A percentile compares a stretch with the other conserved stretches of the same genome.
These are phyloP conservation scores for Exsudoporus floridanus DNA, from an alignment of 1,284 basidiomycete species.

Conservation along the genomic window DNA sequence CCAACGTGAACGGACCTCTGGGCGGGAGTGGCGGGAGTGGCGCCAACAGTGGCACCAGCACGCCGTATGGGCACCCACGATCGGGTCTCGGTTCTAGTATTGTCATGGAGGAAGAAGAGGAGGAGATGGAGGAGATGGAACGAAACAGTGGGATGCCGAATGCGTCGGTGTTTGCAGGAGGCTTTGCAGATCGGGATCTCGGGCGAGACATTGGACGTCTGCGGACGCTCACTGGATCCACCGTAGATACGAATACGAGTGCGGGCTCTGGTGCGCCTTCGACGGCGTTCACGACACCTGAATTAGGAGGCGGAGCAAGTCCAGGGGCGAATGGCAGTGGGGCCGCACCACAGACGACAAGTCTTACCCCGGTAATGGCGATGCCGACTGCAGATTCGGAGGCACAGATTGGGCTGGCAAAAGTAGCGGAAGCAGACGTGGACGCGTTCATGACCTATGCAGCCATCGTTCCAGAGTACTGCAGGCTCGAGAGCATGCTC, in stretches of 20 bases:
- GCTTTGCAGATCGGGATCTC: constrained; percentile 40
- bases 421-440: constrained; percentile 77
- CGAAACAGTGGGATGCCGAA: constrained; percentile 28
- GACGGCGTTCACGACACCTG: constrained; percentile 65
- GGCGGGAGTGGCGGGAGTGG: constrained; percentile 39
- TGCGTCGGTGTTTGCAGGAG: constrained; percentile 36
- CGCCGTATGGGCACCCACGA: constrained; percentile 53
- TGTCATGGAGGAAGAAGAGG: constrained; percentile 74
- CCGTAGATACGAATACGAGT: constrained; percentile 45
- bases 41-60: constrained; percentile 54
- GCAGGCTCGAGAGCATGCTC: constrained; percentile 70
- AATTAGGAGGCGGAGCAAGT: constrained; percentile 41
- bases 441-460: constrained; percentile 84
- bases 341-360: constrained; percentile 40
- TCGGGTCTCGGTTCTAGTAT: constrained; percentile 60
- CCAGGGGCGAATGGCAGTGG: constrained; percentile 22
- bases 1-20: constrained; percentile 48
- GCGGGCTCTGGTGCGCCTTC: constrained; percentile 40
- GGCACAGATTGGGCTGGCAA: constrained; percentile 69
- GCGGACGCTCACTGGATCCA: constrained; percentile 52
- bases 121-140: constrained; percentile 60
- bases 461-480: constrained; percentile 79
- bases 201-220: constrained; percentile 37
- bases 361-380: constrained; percentile 66
- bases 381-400: constrained; percentile 68